Base-by-base conservation (phyloP, 2,329 filamentous ascomycete genomes). In the Penicillium hordei region DNA sequence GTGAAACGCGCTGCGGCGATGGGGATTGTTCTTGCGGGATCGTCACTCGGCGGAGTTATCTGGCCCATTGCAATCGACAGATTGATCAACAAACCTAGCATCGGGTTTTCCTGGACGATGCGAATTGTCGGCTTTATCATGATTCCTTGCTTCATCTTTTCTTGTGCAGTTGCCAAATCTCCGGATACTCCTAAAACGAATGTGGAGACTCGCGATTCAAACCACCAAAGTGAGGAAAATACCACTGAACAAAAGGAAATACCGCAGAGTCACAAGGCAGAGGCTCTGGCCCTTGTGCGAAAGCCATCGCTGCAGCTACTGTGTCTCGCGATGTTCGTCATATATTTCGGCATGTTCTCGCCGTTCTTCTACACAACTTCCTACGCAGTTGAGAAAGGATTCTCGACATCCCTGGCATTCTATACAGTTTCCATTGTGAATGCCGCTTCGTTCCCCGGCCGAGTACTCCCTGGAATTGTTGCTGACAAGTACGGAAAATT, bases 101-200 rank as follows among this genome's bases (percentile, higher is more conserved):
- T 75, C 3, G 63, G 70, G 0, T 75, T 70, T 59, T 67, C 58
- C 39, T 78, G 70, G 77, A 78, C 64, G 25, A 76, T 71, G 65
- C 68, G 75, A 5, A 73, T 70, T 10, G 67, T 76, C 4, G 77
- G 71, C 1, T 79, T 79, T 36, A 72, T 72, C 19, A 77, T 78
- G 73, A 59, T 77, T 2, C 74, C 75, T 4, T 61, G 75, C 4
- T 61, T 78, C 5, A 51, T 45, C 0, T 58, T 78, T 29, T 60
- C 72, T 3, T 74, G 70, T 7, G 68, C 10, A 48, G 60, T 43
- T 53, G 68, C 56, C 55, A 62, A 48, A 25, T 54, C 57, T 4
- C 62, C 62, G 0, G 10, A 42, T 1, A 19, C 8, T n/a, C 55
- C 21, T 4, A 15, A 39, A 19, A 33, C 33, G 55, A 40, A n/a